Base-by-base conservation (phyloP, 2,329 filamentous ascomycete genomes). In the Diaporthe longicolla region DNA sequence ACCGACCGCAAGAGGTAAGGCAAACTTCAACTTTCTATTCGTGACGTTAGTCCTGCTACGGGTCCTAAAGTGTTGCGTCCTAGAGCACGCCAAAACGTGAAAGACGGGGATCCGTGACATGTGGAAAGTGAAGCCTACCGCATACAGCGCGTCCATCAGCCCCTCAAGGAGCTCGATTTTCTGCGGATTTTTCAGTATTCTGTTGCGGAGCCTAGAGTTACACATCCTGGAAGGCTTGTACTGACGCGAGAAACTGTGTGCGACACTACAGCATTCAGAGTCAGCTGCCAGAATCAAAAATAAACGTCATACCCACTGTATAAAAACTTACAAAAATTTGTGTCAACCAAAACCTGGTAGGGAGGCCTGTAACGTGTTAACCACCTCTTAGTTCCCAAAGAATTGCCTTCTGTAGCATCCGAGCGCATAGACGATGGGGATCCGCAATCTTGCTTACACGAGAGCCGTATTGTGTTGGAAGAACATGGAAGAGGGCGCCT, bases 391-490 rank as follows among this genome's bases (percentile, higher is more conserved):
- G 19, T 48, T 21, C 45, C 19, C 45, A 48, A 48, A 48, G 7
- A 21, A 48, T 48, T 9, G 43, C 15, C 4, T 21, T 21, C 45
- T 48, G 45, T 21, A 10, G n/a, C 45, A 48, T 4, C 4, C 45
- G 21, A 50, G 21, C 21, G 24, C 21, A 50, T 11, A 9, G n/a
- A 8, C 8, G 9, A 10, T n/a, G 9, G 45, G 45, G 45, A 50
- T 0, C 45, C 45, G 19, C 19, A 48, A 48, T 21, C 1, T n/a
- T 50, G 45, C 45, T 50, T 52, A 97, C 1, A 94, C 91, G 58
- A 98, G 90, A 70, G 94, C 93, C 70, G 92, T 93, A 85, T 98
- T 98, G 87, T 94, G 93, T 81, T 94, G 90, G 84, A 97, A 97
- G 90, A 97, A 97, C 84, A 97, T 91, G 76, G 91, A 90, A 26